Evolutionary conservation across 768 basidiomycete genomes (phyloP).

Genomic region (Russula sp.): DNA sequence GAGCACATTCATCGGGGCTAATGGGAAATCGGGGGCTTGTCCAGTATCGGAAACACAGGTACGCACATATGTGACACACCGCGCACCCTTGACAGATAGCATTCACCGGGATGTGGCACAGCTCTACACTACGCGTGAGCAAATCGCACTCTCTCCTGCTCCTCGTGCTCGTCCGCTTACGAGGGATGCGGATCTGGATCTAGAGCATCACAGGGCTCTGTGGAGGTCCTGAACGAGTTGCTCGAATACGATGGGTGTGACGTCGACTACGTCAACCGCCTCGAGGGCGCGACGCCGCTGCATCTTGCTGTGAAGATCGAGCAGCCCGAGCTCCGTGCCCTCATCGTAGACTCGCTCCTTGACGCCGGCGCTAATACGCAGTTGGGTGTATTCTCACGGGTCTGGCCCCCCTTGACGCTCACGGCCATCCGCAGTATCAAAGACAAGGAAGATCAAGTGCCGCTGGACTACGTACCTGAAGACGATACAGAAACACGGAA

Average conservation of each 20-base stretch:
- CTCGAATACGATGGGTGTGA: constrained; percentile 72
- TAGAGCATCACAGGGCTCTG: constrained; percentile 52
- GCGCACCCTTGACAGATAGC: background rate
- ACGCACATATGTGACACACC: constrained; percentile 26
- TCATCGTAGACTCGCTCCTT: constrained; percentile 57
- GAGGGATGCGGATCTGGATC: constrained; percentile 32
- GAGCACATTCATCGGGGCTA: background rate
- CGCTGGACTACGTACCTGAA: constrained; percentile 48
- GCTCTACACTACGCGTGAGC: constrained; percentile 71
- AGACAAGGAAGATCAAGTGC: constrained; percentile 59
- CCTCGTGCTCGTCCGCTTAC: background rate
- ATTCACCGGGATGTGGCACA: constrained; percentile 25
- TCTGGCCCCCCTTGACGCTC: background rate
- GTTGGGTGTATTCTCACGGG: constrained; percentile 35
- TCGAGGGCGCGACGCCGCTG: constrained; percentile 69
- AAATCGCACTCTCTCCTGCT: constrained; percentile 9
- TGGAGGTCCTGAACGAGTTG: constrained; percentile 63
- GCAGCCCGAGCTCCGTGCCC: constrained; percentile 46
- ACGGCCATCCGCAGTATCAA: constrained; percentile 46
- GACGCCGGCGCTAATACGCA: constrained; percentile 74
- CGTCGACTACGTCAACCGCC: constrained; percentile 68
- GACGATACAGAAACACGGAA: constrained; percentile 46
- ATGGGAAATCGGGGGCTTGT: background rate
- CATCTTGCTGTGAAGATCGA: constrained; percentile 63
- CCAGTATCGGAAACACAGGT: constrained; percentile 74